These are phyloP conservation scores for Teratosphaeria pseudoeucalypti DNA, from an alignment of 2,329 filamentous ascomycete species.

Conservation along the genomic window DNA sequence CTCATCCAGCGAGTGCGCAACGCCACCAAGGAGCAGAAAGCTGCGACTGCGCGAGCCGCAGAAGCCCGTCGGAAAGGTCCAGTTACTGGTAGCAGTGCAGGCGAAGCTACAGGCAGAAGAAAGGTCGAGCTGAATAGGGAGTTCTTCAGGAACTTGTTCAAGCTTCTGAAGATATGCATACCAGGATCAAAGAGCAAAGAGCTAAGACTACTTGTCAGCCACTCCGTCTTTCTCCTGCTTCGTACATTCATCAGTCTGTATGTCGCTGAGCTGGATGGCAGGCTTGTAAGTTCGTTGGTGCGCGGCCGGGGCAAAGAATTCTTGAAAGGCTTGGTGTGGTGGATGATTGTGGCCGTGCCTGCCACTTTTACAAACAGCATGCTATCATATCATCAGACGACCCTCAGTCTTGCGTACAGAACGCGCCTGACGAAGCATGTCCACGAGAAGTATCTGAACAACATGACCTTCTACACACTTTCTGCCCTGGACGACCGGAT, in stretches of 20 bases:
- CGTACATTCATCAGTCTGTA: constrained; percentile 88
- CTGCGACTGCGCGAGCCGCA: constrained; percentile 60
- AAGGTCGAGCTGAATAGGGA: constrained; percentile 90
- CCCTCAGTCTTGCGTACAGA: constrained; percentile 84
- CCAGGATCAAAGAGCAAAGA: constrained; percentile 87
- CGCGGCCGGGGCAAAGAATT: constrained; percentile 88
- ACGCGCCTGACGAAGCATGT: constrained; percentile 89
- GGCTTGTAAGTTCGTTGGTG: constrained; percentile 83
- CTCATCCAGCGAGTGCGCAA: constrained; percentile 79
- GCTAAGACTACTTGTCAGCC: constrained; percentile 71
- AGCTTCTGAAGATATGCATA: constrained; percentile 75
- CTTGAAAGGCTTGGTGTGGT: constrained; percentile 80
- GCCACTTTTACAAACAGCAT: constrained; percentile 96
- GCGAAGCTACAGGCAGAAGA: constrained; percentile 43
- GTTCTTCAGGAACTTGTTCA: constrained; percentile 66
- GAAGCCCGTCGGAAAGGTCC: constrained; percentile 37
- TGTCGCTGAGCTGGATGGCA: constrained; percentile 90
- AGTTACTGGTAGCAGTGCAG: constrained; percentile 32
- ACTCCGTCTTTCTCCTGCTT: constrained; percentile 85
- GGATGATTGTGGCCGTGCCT: constrained; percentile 94
- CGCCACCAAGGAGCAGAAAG: constrained; percentile 88
- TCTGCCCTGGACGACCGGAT: constrained; percentile 93
- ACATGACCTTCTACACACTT: constrained; percentile 95
- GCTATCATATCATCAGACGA: constrained; percentile 78
- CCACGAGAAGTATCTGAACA: constrained; percentile 90